These are phyloP conservation scores for Ananas comosus DNA, from an alignment of 176 grass and related monocot species.

Conservation along the genomic window DNA sequence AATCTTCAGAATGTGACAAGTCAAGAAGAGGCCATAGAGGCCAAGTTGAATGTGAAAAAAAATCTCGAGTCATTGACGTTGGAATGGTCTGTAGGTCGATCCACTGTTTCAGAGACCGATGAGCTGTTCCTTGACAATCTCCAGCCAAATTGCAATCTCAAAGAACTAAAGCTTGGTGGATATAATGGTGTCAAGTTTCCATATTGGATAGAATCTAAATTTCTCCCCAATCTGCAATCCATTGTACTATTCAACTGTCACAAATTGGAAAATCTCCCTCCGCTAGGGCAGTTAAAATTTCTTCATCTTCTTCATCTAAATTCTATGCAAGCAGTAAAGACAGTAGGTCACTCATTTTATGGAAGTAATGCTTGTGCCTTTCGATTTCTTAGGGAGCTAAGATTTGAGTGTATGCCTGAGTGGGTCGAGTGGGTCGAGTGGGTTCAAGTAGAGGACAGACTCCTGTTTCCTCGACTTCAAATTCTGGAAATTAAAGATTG, in stretches of 20 bases:
- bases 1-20: slow-evolving; percentile 26
- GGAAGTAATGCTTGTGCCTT: neutral
- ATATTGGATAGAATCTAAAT: slow-evolving; percentile 10
- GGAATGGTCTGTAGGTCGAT: neutral
- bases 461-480: neutral
- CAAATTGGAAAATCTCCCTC: slow-evolving; percentile 8
- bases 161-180: neutral
- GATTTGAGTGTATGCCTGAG: neutral
- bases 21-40: slow-evolving; percentile 15
- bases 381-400: neutral
- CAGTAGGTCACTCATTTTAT: neutral
- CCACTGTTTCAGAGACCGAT: neutral
- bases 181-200: slow-evolving; percentile 12
- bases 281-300: slow-evolving; percentile 6
- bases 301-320: slow-evolving; percentile 9
- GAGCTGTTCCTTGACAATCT: slow-evolving; percentile 25
- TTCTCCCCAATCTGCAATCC: slow-evolving; percentile 17
- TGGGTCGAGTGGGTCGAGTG: slow-evolving; percentile 16
- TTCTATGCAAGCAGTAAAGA: neutral
- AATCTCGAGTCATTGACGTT: slow-evolving; percentile 3
- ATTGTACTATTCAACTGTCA: slow-evolving; percentile 1
- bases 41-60: slow-evolving; percentile 12
- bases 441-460: neutral
- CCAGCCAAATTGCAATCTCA: slow-evolving; percentile 12
- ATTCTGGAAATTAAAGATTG: neutral